Base-by-base conservation (phyloP, 129 eudicot genomes). In the Saposhnikovia divaricata region DNA sequence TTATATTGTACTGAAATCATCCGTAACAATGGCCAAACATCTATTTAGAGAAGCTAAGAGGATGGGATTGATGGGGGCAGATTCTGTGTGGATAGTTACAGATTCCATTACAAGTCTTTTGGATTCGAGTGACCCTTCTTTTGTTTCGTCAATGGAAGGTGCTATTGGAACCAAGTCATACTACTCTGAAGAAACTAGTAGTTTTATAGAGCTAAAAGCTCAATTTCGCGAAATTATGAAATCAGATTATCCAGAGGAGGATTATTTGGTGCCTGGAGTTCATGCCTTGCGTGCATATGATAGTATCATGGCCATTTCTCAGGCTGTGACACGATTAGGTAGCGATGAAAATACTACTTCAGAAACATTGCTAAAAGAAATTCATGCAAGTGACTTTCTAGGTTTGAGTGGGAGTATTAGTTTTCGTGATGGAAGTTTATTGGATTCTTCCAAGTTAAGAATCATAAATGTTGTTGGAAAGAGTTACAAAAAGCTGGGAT, bases 41-140 rank as follows among this genome's bases (percentile, higher is more conserved):
- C 48, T 74, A 2, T 74, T 74, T 45, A 44, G 57, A 75, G 92
- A 89, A 84, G 92, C 92, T 45, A 61, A 79, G 75, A 77, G 76
- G 48, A 72, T 84, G 0, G 90, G 90, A 82, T 78, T 89, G 13
- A 85, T 77, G 66, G 85, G 89, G 40, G 77, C 7, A 77, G 89
- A 89, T 73, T 84, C 90, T 31, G 92, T 81, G 45, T 89, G 92
- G 92, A 86, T 86, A 75, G 53, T 89, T 25, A 82, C 86, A 47
- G 84, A 89, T 18, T 45, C 81, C 13, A 37, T 87, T 27, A 75
- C 87, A 6, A 78, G 82, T 85, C 72, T 89, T 6, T 78, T 85
- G 61, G 90, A 89, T 81, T 89, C 88, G 9, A 76, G 81, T 37
- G 85, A 89, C 66, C 68, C 90, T 0, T 80, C 87, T 15, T 80